Conservation (phyloP, 2,329 filamentous ascomycete species). For the Cladosporium sphaerospermum region DNA sequence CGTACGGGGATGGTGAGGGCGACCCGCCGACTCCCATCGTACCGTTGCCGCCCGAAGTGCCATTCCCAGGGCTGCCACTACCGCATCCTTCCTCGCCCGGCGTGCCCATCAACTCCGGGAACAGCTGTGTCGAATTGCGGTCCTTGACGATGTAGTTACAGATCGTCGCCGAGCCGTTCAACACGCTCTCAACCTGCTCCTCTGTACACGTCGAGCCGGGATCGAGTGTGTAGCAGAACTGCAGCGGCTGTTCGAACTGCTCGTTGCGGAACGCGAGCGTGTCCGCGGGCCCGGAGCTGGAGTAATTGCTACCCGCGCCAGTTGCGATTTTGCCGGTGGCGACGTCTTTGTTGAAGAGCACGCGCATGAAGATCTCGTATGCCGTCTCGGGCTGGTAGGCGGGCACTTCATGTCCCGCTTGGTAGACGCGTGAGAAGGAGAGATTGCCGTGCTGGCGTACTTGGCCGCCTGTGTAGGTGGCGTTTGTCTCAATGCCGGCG, state of each 20-base stretch:
- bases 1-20: not conserved
- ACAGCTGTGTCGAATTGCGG: constrained; percentile 17
- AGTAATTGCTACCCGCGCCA: not conserved
- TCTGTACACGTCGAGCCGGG: constrained; percentile 17
- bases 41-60: not conserved
- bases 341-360: constrained; percentile 29
- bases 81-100: constrained; percentile 7
- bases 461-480: constrained; percentile 22
- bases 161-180: constrained; percentile 16
- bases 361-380: constrained; percentile 34
- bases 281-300: constrained; percentile 10
- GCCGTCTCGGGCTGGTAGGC: constrained; percentile 34
- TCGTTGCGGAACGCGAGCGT: constrained; percentile 10
- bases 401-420: constrained; percentile 44
- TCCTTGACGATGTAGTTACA: constrained; percentile 18
- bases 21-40: not conserved
- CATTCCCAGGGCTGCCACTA: not conserved
- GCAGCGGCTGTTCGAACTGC: constrained; percentile 12
- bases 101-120: constrained; percentile 14
- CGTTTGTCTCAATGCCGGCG: constrained; percentile 22
- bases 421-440: constrained; percentile 42
- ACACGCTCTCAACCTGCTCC: constrained; percentile 15
- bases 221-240: constrained; percentile 17
- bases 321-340: constrained; percentile 28
- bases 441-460: constrained; percentile 34